Evolutionary conservation across 2,329 filamentous ascomycete species (phyloP).

Genomic region (Aurifilum marmelostoma): DNA sequence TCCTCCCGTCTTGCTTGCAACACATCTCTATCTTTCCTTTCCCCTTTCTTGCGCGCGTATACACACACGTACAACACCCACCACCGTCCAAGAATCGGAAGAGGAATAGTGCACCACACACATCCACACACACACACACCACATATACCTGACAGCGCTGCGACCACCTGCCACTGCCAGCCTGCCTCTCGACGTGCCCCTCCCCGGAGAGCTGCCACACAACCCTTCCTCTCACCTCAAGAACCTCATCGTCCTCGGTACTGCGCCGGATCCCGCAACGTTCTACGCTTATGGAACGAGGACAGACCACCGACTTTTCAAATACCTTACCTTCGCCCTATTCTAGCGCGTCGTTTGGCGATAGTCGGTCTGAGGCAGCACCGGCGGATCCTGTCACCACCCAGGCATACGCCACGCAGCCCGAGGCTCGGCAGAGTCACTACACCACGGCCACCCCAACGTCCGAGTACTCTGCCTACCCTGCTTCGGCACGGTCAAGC

Average conservation of each 20-base stretch:
- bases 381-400: constrained; percentile 84
- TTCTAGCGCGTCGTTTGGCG: constrained; percentile 65
- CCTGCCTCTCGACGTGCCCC: background rate
- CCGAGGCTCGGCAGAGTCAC: constrained; percentile 73
- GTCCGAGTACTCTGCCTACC: constrained; percentile 84
- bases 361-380: constrained; percentile 81
- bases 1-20: background rate
- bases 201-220: background rate
- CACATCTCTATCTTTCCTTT: background rate
- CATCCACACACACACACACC: background rate
- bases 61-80: background rate
- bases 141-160: background rate
- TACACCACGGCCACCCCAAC: constrained; percentile 84
- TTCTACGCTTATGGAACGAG: constrained; percentile 55
- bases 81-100: background rate
- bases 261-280: background rate
- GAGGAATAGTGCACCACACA: background rate
- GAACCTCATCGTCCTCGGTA: background rate
- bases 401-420: constrained; percentile 83
- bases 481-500: constrained; percentile 74
- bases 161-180: background rate
- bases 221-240: background rate
- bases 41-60: background rate
- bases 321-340: constrained; percentile 83
- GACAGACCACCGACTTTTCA: constrained; percentile 72